These are phyloP conservation scores for Terfezia boudieri DNA, from an alignment of 495 filamentous ascomycete genomes.

Conservation along the genomic window DNA sequence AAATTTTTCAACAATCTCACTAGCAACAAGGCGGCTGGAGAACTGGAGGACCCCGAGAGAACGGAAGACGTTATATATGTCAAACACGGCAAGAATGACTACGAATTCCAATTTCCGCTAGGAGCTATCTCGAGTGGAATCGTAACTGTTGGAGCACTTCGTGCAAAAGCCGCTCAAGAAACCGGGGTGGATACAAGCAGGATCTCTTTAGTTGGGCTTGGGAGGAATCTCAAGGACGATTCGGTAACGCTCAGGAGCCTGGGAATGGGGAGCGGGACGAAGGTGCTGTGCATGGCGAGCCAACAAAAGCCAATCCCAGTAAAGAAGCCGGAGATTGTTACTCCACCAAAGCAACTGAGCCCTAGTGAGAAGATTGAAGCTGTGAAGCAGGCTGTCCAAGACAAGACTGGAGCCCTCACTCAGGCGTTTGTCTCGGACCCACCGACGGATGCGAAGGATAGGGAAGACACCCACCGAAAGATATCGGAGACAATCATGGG, in stretches of 20 bases:
- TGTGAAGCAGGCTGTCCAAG: slow-evolving; percentile 42
- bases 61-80: slow-evolving; percentile 7
- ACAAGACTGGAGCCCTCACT: slow-evolving; percentile 43
- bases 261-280: slow-evolving; percentile 11
- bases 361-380: slow-evolving; percentile 49
- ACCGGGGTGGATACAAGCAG: slow-evolving; percentile 2
- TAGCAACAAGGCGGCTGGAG: slow-evolving; percentile 6
- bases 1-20: slow-evolving; percentile 2
- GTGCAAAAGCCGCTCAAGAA: slow-evolving; percentile 3
- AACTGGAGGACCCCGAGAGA: slow-evolving; percentile 3
- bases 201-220: slow-evolving; percentile 9
- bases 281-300: slow-evolving; percentile 9
- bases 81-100: slow-evolving; percentile 12
- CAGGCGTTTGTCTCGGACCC: slow-evolving; percentile 39
- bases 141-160: slow-evolving; percentile 9
- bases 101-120: slow-evolving; percentile 10
- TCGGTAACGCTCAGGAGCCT: slow-evolving; percentile 8
- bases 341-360: neutral
- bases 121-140: slow-evolving; percentile 6
- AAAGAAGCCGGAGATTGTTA: neutral
- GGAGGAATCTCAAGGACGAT: slow-evolving; percentile 14
- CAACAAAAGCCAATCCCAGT: neutral
- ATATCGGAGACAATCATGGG: slow-evolving; percentile 64
- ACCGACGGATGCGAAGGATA: slow-evolving; percentile 46
- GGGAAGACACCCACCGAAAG: slow-evolving; percentile 55